These are phyloP conservation scores for Papiliotrema nemorosa DNA, from an alignment of 1,284 basidiomycete genomes.

Conservation along the genomic window DNA sequence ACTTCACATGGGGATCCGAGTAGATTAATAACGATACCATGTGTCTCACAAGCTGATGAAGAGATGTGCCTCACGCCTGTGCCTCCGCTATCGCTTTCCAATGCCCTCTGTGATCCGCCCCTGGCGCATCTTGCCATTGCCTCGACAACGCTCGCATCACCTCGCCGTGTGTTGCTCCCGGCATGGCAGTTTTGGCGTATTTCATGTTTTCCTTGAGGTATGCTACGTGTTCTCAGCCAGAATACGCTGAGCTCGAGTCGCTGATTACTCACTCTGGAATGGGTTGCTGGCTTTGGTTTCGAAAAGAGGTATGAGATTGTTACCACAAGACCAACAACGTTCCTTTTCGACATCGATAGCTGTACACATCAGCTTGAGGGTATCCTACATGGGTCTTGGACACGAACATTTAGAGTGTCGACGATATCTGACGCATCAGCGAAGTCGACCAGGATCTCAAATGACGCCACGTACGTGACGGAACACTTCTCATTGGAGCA, in stretches of 20 bases:
- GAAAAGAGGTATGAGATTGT: slow-evolving; percentile 37
- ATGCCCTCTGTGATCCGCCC: slow-evolving; percentile 21
- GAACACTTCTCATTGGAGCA: slow-evolving; percentile 35
- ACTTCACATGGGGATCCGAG: too few relatives aligned
- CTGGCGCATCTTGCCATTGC: slow-evolving; percentile 31
- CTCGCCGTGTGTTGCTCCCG: slow-evolving; percentile 35
- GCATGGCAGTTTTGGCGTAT: slow-evolving; percentile 38
- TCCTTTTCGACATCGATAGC: slow-evolving; percentile 40
- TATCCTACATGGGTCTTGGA: background rate
- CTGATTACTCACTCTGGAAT: slow-evolving; percentile 35
- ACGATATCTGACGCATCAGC: slow-evolving; percentile 21
- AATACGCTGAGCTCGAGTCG: too few relatives aligned
- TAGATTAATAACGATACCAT: too few relatives aligned
- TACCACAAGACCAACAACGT: slow-evolving; percentile 37
- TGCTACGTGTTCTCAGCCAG: too few relatives aligned
- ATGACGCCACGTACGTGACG: slow-evolving; percentile 28
- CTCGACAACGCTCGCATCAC: slow-evolving; percentile 40
- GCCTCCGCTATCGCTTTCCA: slow-evolving; percentile 25
- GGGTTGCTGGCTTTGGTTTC: slow-evolving; percentile 26
- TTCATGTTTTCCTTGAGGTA: slow-evolving; percentile 44
- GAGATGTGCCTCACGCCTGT: too few relatives aligned
- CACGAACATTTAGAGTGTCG: slow-evolving; percentile 42
- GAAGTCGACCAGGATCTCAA: background rate
- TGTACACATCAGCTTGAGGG: slow-evolving; percentile 5
- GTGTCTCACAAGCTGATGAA: too few relatives aligned